Conservation (phyloP, 1,139 yeast species). For the Candida buenavistaensis region DNA sequence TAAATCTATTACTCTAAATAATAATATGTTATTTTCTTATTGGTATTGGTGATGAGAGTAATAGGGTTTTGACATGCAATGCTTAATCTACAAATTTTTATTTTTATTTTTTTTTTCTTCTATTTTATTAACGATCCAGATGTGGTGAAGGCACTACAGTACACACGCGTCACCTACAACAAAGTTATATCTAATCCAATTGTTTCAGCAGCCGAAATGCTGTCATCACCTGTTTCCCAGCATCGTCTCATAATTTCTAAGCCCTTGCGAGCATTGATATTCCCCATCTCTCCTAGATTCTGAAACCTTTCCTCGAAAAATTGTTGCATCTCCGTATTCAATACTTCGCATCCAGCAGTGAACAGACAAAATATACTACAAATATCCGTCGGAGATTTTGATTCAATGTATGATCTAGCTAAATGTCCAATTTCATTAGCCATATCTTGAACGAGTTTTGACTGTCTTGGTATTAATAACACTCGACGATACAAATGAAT, state of each 20-base stretch:
- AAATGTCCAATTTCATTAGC: slow-evolving; percentile 41
- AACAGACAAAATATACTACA: slow-evolving; percentile 58
- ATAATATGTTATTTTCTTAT: neutral
- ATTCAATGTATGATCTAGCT: slow-evolving; percentile 37
- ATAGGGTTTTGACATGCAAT: no score
- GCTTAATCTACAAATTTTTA: neutral
- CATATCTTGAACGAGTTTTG: slow-evolving; percentile 47
- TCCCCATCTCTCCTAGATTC: slow-evolving; percentile 43
- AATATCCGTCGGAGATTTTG: slow-evolving; percentile 52
- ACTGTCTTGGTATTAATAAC: slow-evolving; percentile 45
- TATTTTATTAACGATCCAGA: no score
- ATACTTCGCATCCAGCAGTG: slow-evolving; percentile 60
- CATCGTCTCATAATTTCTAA: slow-evolving; percentile 51
- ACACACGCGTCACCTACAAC: slow-evolving; percentile 23
- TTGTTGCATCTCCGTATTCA: slow-evolving; percentile 30
- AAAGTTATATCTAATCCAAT: slow-evolving; percentile 51
- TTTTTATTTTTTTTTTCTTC: neutral
- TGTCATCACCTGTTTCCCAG: slow-evolving; percentile 57
- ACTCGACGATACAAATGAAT: slow-evolving; percentile 60
- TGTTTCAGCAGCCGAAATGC: slow-evolving; percentile 52
- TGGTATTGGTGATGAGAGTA: no score
- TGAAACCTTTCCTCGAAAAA: slow-evolving; percentile 41
- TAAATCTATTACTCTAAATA: neutral
- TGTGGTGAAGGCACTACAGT: no score
- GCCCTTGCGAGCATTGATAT: slow-evolving; percentile 50